Conservation (phyloP, 2,329 filamentous ascomycete species). For the Moelleriella libera region DNA sequence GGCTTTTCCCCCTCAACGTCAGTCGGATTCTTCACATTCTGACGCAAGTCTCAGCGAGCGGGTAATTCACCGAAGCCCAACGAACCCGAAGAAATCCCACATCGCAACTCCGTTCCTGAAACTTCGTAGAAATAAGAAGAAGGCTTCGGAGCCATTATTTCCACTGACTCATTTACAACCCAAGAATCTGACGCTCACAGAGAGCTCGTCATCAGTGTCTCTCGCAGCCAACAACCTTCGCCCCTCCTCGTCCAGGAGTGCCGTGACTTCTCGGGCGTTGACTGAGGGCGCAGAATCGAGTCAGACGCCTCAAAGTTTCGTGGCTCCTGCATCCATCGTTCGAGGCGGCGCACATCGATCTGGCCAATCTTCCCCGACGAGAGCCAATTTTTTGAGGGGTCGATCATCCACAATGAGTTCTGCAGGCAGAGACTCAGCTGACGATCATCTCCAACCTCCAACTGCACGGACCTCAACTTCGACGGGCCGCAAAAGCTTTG, state of each 20-base stretch:
- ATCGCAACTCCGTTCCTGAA: constrained; percentile 66
- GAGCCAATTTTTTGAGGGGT: constrained; percentile 48
- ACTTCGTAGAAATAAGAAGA: constrained; percentile 63
- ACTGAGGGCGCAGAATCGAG: constrained; percentile 8
- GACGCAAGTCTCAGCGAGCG: constrained; percentile 66
- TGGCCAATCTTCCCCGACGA: constrained; percentile 55
- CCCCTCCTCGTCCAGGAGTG: constrained; percentile 20
- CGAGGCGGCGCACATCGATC: constrained; percentile 24
- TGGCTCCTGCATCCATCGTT: constrained; percentile 33
- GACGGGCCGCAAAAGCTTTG: constrained; percentile 85
- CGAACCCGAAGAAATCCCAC: constrained; percentile 39
- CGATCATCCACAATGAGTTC: constrained; percentile 88
- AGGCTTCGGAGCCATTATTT: constrained; percentile 64
- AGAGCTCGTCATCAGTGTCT: constrained; percentile 25
- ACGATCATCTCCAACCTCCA: constrained; percentile 53
- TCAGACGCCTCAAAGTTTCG: constrained; percentile 17
- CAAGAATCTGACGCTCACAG: constrained; percentile 34
- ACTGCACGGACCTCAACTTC: constrained; percentile 69
- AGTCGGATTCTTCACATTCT: constrained; percentile 70
- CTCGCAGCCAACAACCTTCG: constrained; percentile 21
- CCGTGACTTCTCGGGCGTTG: constrained; percentile 10
- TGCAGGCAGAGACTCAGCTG: constrained; percentile 55
- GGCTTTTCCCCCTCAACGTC: constrained; percentile 29
- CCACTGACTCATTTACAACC: constrained; percentile 72
- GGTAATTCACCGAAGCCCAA: constrained; percentile 44